These are phyloP conservation scores for Endocarpon pusillum DNA, from an alignment of 495 filamentous ascomycete species.

Conservation along the genomic window DNA sequence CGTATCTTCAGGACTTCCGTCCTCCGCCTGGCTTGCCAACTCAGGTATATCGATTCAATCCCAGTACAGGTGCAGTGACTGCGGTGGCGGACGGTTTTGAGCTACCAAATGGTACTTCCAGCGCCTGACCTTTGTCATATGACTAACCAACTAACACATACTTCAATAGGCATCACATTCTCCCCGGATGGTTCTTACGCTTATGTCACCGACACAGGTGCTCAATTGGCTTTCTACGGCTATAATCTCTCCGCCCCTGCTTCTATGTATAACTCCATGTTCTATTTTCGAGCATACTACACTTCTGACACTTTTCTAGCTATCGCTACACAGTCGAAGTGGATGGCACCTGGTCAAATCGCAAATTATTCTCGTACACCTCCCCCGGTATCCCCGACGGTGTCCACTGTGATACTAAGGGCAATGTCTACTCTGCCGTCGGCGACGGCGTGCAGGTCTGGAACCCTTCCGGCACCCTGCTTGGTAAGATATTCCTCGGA, in stretches of 20 bases:
- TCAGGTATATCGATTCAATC: slow-evolving; percentile 26
- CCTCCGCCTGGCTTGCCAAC: slow-evolving; percentile 15
- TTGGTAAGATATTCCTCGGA: slow-evolving; percentile 32
- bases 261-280: slow-evolving; percentile 9
- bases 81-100: slow-evolving; percentile 22
- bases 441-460: slow-evolving; percentile 29
- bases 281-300: background rate
- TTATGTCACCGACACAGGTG: slow-evolving; percentile 28
- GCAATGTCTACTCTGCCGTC: slow-evolving; percentile 29
- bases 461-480: slow-evolving; percentile 21
- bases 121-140: background rate
- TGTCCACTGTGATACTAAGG: slow-evolving; percentile 25
- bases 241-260: slow-evolving; percentile 7
- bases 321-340: slow-evolving; percentile 12
- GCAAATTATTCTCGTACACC: slow-evolving; percentile 10
- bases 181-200: slow-evolving; percentile 24
- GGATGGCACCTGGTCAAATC: no score
- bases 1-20: slow-evolving; percentile 20
- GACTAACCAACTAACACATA: background rate
- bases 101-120: slow-evolving; percentile 15
- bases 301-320: slow-evolving; percentile 4
- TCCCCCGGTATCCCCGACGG: slow-evolving; percentile 20
- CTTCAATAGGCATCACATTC: slow-evolving; percentile 21
- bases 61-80: slow-evolving; percentile 24
- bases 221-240: slow-evolving; percentile 2